Conservation (phyloP, 163 green algal species). For the Volvox carteri region DNA sequence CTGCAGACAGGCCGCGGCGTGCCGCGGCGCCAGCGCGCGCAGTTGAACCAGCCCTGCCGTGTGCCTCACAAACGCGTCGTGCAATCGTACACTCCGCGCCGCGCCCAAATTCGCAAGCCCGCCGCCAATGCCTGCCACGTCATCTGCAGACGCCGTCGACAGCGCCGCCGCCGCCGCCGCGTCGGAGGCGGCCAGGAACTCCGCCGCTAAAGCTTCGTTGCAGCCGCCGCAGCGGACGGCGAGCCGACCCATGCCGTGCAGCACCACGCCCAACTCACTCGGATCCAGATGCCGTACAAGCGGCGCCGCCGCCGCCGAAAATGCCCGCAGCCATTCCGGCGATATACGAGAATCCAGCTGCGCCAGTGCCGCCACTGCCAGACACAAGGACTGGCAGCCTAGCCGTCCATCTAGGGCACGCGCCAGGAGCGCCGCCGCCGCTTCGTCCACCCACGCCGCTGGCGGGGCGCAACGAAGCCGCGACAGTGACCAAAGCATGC, state of each 20-base stretch:
- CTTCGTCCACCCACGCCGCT: constrained; percentile 24
- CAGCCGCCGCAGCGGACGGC: background rate
- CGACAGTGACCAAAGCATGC: constrained; percentile 51
- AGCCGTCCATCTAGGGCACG: constrained; percentile 24
- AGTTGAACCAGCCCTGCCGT: background rate
- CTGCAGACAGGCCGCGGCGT: constrained; percentile 12
- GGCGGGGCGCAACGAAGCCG: constrained; percentile 21
- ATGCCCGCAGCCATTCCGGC: background rate
- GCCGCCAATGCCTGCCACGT: constrained; percentile 23
- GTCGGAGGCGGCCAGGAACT: constrained; percentile 42
- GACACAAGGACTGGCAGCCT: constrained; percentile 37
- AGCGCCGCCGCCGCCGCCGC: constrained; percentile 21
- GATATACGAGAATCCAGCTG: constrained; percentile 23
- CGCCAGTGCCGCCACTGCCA: constrained; percentile 39
- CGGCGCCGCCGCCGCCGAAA: constrained; percentile 22
- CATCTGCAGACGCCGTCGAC: background rate
- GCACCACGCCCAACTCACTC: constrained; percentile 30
- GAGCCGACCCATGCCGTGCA: constrained; percentile 16
- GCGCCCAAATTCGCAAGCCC: constrained; percentile 13
- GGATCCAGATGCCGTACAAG: background rate
- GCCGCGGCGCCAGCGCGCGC: background rate
- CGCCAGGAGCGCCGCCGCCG: constrained; percentile 50
- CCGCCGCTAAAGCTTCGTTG: background rate
- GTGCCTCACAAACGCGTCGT: background rate
- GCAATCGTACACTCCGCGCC: background rate